Evolutionary conservation across 495 filamentous ascomycete species (phyloP).

Genomic region (Neurospora sp.): DNA sequence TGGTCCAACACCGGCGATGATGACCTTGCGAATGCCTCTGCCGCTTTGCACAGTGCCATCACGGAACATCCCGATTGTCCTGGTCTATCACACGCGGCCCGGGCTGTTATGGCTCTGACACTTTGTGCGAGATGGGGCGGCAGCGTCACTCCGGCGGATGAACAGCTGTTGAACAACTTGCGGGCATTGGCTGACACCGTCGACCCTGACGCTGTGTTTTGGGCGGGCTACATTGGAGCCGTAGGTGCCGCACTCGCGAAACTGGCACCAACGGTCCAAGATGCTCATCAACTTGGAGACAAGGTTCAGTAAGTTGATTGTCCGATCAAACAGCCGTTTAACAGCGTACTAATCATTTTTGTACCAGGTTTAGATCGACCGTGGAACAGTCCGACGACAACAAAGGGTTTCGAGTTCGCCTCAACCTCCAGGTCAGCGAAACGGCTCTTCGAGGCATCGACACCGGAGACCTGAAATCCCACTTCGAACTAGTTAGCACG

Average conservation of each 20-base stretch:
- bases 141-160: slow-evolving; percentile 44
- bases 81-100: slow-evolving; percentile 60
- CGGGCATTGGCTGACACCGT: slow-evolving; percentile 21
- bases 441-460: slow-evolving; percentile 12
- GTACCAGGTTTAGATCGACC: slow-evolving; percentile 19
- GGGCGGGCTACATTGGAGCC: slow-evolving; percentile 36
- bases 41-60: slow-evolving; percentile 63
- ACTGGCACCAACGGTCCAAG: slow-evolving; percentile 25
- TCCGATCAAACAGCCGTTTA: background rate
- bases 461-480: slow-evolving; percentile 13
- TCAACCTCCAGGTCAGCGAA: slow-evolving; percentile 22
- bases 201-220: slow-evolving; percentile 28
- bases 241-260: slow-evolving; percentile 24
- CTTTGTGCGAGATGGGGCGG: slow-evolving; percentile 71
- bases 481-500: slow-evolving; percentile 25
- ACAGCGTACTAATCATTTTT: background rate
- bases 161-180: slow-evolving; percentile 28
- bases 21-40: slow-evolving; percentile 46
- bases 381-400: slow-evolving; percentile 8
- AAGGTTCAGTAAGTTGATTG: slow-evolving; percentile 22
- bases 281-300: slow-evolving; percentile 9
- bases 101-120: slow-evolving; percentile 61
- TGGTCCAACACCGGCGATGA: slow-evolving; percentile 38
- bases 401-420: slow-evolving; percentile 19
- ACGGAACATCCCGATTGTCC: slow-evolving; percentile 58